These are phyloP conservation scores for Paralagenidium karlingii DNA, from an alignment of 352 stramenopile genomes.

Conservation along the genomic window DNA sequence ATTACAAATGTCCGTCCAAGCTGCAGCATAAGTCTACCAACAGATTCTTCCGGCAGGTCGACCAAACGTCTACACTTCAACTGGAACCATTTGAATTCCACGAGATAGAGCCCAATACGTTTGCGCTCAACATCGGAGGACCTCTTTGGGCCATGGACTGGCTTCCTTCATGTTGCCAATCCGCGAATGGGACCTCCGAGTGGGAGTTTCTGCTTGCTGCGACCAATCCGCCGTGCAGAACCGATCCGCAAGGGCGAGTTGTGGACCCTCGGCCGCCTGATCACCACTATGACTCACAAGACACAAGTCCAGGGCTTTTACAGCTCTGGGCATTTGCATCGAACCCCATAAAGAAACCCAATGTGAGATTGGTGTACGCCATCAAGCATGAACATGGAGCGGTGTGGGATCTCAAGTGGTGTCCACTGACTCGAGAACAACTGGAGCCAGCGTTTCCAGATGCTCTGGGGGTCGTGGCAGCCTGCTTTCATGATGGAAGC, in stretches of 20 bases:
- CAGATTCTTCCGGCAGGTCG: no score
- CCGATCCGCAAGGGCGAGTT: slow-evolving; percentile 28
- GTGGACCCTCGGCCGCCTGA: slow-evolving; percentile 54
- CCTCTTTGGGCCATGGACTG: slow-evolving; percentile 78
- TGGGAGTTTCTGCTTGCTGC: slow-evolving; percentile 52
- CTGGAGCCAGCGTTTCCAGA: slow-evolving; percentile 9
- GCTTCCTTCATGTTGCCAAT: slow-evolving; percentile 19
- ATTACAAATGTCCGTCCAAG: no score
- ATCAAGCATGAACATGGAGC: slow-evolving; percentile 69
- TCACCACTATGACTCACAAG: slow-evolving; percentile 57
- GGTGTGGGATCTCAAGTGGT: slow-evolving; percentile 75
- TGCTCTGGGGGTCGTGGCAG: slow-evolving; percentile 50
- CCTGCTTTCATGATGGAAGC: slow-evolving; percentile 64
- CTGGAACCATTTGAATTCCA: no score
- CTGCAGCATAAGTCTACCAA: no score
- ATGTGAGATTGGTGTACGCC: slow-evolving; percentile 49
- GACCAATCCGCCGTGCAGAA: slow-evolving; percentile 53
- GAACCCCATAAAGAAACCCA: no score
- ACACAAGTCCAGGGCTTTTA: slow-evolving; percentile 36
- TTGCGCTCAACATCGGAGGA: slow-evolving; percentile 52
- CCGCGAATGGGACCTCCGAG: slow-evolving; percentile 9
- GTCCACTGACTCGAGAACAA: no score
- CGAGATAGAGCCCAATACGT: slow-evolving; percentile 11
- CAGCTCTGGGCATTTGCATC: slow-evolving; percentile 59
- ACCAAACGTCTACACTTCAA: no score